Evolutionary conservation across 176 grass and related monocot species (phyloP).

Genomic region (Melocanna baccifera): DNA sequence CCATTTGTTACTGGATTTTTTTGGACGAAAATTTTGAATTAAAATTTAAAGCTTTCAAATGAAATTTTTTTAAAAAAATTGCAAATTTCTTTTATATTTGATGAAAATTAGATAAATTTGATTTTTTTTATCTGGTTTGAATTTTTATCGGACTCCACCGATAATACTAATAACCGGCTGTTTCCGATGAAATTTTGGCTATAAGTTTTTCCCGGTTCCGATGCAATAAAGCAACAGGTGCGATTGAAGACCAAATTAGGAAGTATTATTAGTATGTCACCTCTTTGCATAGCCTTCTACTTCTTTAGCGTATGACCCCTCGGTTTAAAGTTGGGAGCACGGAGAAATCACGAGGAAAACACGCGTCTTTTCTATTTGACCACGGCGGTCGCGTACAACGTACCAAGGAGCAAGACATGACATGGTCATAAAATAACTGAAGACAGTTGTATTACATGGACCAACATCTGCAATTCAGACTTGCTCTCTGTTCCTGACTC

Average conservation of each 20-base stretch:
- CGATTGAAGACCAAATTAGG: background rate
- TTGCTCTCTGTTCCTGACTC: background rate
- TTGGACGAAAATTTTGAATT: too few species aligned
- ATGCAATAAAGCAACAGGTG: constrained; percentile 9
- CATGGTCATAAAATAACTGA: background rate
- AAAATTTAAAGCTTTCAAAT: too few species aligned
- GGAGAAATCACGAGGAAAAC: background rate
- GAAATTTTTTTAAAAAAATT: too few species aligned
- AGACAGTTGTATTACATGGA: background rate
- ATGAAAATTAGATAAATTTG: too few species aligned
- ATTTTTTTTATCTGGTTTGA: too few species aligned
- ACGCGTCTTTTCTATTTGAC: background rate
- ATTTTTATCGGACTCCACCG: too few species aligned
- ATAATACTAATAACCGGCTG: too few species aligned
- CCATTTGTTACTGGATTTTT: too few species aligned
- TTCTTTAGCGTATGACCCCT: background rate
- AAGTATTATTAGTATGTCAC: background rate
- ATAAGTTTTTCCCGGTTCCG: too few species aligned
- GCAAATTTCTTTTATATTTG: too few species aligned
- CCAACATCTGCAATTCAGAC: background rate
- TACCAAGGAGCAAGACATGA: background rate
- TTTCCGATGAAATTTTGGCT: too few species aligned
- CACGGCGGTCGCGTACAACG: background rate
- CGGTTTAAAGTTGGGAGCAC: background rate
- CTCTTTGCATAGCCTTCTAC: background rate